Conservation (phyloP, 805 yeast species). For the Pachysolen tannophilus region DNA sequence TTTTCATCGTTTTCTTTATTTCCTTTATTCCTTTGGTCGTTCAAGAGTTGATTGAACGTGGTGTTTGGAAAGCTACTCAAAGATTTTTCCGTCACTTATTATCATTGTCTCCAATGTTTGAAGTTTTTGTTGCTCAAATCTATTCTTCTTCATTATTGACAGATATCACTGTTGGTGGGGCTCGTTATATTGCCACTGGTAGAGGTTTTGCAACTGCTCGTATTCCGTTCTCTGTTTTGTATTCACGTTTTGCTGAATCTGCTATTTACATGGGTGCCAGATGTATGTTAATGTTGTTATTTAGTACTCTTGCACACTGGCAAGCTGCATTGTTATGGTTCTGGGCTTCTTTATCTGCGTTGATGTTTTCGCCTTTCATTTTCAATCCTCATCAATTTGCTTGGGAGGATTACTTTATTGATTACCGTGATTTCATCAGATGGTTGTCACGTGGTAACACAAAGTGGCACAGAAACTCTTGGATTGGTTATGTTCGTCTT, state of each 20-base stretch:
- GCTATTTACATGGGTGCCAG: slow-evolving; percentile 83
- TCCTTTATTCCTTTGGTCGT: slow-evolving; percentile 72
- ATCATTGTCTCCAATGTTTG: slow-evolving; percentile 74
- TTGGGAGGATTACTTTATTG: slow-evolving; percentile 92
- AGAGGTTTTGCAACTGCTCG: slow-evolving; percentile 82
- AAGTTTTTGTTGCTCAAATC: slow-evolving; percentile 75
- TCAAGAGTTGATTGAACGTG: slow-evolving; percentile 78
- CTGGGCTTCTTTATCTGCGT: slow-evolving; percentile 87
- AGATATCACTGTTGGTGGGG: slow-evolving; percentile 78
- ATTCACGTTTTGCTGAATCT: slow-evolving; percentile 73
- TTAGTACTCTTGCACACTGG: slow-evolving; percentile 78
- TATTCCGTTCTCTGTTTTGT: slow-evolving; percentile 66
- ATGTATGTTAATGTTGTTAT: slow-evolving; percentile 61
- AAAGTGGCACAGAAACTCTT: slow-evolving; percentile 81
- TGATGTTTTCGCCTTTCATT: slow-evolving; percentile 86
- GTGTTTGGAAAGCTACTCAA: slow-evolving; percentile 65
- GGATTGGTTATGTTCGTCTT: slow-evolving; percentile 80
- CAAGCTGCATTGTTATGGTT: slow-evolving; percentile 93
- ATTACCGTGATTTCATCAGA: slow-evolving; percentile 87
- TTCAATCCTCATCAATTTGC: slow-evolving; percentile 98
- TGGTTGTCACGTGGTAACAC: slow-evolving; percentile 90
- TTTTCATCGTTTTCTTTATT: slow-evolving; percentile 75
- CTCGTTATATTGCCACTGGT: slow-evolving; percentile 80
- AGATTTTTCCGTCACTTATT: slow-evolving; percentile 62
- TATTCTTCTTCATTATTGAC: slow-evolving; percentile 64